phyloP scores from a whole-genome alignment of 1,139 yeast genomes.

The Geotrichum restrictum region DNA sequence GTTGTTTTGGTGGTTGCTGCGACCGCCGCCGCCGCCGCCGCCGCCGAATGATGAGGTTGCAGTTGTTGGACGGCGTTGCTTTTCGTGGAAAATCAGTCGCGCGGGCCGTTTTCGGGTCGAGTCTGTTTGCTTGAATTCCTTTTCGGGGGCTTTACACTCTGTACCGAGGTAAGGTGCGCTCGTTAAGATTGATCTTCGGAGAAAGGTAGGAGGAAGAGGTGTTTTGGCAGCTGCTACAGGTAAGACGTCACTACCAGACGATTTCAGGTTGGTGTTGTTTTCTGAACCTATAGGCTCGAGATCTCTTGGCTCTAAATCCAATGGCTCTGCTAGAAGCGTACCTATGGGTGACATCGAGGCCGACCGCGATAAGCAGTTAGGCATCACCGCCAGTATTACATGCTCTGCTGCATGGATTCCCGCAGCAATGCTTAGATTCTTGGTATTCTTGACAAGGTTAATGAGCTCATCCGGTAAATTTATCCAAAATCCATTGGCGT shows the following conservation, averaged over 20 bases:
- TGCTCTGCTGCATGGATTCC: constrained; percentile 98
- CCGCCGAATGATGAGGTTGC: not conserved
- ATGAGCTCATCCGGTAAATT: constrained; percentile 68
- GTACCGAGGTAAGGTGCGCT: constrained; percentile 73
- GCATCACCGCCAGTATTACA: constrained; percentile 54
- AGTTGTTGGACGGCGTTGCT: constrained; percentile 48
- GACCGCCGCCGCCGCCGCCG: too few species aligned
- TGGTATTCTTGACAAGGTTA: constrained; percentile 49
- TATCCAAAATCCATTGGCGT: constrained; percentile 85
- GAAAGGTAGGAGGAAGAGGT: not conserved
- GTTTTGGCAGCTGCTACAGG: not conserved
- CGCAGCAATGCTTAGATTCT: constrained; percentile 69
- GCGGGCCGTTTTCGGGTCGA: constrained; percentile 76
- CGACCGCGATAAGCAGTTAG: not conserved
- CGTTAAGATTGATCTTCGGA: constrained; percentile 63
- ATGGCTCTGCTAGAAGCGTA: too few species aligned
- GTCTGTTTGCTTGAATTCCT: constrained; percentile 76
- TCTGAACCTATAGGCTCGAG: too few species aligned
- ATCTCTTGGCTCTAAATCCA: too few species aligned
- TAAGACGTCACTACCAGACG: not conserved
- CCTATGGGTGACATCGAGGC: too few species aligned
- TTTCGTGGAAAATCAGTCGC: constrained; percentile 75
- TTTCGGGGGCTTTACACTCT: constrained; percentile 95
- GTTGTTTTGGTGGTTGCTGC: not conserved
- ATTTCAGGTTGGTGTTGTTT: too few species aligned